Base-by-base conservation (phyloP, 108 stramenopile genomes). In the Cyclotella choctawhatcheeana region DNA sequence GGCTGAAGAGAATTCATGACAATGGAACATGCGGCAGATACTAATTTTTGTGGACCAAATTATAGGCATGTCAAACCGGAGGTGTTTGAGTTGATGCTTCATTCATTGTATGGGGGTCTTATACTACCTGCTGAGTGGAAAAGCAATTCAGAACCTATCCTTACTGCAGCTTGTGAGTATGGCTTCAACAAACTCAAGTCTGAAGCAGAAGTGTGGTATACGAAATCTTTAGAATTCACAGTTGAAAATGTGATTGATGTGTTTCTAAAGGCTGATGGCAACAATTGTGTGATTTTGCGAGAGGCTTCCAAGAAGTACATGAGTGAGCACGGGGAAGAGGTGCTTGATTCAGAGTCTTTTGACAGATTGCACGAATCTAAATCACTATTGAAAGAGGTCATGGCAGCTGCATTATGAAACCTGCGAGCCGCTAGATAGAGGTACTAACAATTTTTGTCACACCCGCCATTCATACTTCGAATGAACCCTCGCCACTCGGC, bases 151-250 rank as follows among this genome's bases (percentile, higher is more conserved):
- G 10, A 55, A 27, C 2, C 26, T 27, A 30, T 55, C 27, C 29
- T 55, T 16, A 31, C 5, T 16, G 54, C 21, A 6, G 54, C 54
- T 55, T 22, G 30, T 8, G 27, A 31, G 16, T 55, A 55, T 55
- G 54, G 54, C 4, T 27, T 55, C 16, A 17, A 5, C 25, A 55
- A 8, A 5, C 25, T 55, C 5, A 55, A 55, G 25, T 12, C 30
- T 16, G 54, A 55, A 26, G 54, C 54, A 24, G 54, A 55, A 31
- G 21, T 16, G 13, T n/a, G 30, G 25, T 55, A 55, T 17, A 55
- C 17, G 25, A 5, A 27, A 4, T 7, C 13, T 17, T 16, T 55
- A 22, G 27, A 55, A 7, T 8, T 55, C 26, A 27, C 5, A 8
- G 16, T 55, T 8, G 26, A 55, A 5, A 55, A 55, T 55, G 30